Percentiles rank a stretch among this genome's conserved stretches.
Evolutionary conservation across 345 rosid species (phyloP).

Genomic region (Barbarea vulgaris): DNA sequence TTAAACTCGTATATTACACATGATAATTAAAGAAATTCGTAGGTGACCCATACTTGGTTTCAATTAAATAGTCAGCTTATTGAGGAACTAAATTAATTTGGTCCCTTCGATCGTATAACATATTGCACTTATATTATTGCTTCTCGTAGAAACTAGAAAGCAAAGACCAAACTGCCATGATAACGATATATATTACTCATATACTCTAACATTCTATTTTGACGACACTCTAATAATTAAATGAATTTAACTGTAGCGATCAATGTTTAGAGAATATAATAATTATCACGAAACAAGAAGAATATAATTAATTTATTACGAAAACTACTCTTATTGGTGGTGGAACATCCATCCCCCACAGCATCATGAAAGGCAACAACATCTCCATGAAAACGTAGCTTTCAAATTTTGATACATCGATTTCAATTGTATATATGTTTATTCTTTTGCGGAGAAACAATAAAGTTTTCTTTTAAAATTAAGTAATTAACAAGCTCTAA

Average conservation of each 20-base stretch:
- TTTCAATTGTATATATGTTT: constrained; percentile 6
- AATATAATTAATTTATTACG: neutral
- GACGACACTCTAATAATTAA: neutral
- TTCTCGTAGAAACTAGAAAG: constrained; percentile 20
- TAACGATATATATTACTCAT: constrained; percentile 14
- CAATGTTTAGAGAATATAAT: neutral
- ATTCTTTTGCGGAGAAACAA: neutral
- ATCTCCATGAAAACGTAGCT: constrained; percentile 14
- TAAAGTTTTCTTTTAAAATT: neutral
- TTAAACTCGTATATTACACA: neutral
- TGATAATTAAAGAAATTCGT: neutral
- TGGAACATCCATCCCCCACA: constrained; percentile 35
- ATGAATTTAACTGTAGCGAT: neutral
- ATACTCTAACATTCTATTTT: constrained; percentile 16
- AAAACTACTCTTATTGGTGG: constrained; percentile 28
- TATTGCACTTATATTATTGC: constrained; percentile 25
- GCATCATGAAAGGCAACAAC: constrained; percentile 34
- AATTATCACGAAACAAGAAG: neutral
- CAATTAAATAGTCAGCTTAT: constrained; percentile 21
- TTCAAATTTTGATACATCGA: constrained; percentile 21
- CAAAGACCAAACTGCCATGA: constrained; percentile 36
- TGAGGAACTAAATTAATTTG: constrained; percentile 1
- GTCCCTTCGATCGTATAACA: constrained; percentile 4
- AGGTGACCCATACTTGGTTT: neutral
- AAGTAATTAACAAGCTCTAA: neutral